phyloP scores from a whole-genome alignment of 169 alveolate species.

The Plasmodium adleri region DNA sequence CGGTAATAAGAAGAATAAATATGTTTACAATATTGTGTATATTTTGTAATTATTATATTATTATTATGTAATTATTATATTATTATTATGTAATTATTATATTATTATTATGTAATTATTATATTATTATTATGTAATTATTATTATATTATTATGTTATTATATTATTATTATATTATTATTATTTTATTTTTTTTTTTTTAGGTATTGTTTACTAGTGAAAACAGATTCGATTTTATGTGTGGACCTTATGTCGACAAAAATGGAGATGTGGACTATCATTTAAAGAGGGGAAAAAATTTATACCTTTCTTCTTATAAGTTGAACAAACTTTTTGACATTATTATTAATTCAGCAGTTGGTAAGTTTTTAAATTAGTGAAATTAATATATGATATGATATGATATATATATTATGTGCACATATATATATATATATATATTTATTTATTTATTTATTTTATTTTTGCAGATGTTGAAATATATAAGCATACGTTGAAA shows the following conservation, averaged over 20 bases:
- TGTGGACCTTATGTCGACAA: conserved; percentile 67
- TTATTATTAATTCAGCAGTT: conserved; percentile 52
- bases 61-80: too few species aligned
- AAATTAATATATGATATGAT: background rate
- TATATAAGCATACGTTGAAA: conserved; percentile 51
- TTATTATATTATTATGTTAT: too few species aligned
- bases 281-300: conserved; percentile 58
- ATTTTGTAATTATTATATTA: too few species aligned
- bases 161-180: too few species aligned
- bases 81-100: too few species aligned
- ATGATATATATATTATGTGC: background rate
- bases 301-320: conserved; percentile 43
- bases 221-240: conserved; percentile 43
- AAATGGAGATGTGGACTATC: conserved; percentile 62
- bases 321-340: conserved; percentile 37
- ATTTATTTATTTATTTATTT: background rate
- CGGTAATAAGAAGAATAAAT: conserved; percentile 17
- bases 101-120: too few species aligned
- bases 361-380: conserved; percentile 22
- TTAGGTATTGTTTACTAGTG: conserved; percentile 58
- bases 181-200: background rate
- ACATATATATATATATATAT: background rate
- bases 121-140: too few species aligned
- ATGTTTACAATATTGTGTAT: background rate
- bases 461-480: conserved; percentile 52